Base-by-base conservation (phyloP, 2,329 filamentous ascomycete species). In the Lecanosticta acicola region DNA sequence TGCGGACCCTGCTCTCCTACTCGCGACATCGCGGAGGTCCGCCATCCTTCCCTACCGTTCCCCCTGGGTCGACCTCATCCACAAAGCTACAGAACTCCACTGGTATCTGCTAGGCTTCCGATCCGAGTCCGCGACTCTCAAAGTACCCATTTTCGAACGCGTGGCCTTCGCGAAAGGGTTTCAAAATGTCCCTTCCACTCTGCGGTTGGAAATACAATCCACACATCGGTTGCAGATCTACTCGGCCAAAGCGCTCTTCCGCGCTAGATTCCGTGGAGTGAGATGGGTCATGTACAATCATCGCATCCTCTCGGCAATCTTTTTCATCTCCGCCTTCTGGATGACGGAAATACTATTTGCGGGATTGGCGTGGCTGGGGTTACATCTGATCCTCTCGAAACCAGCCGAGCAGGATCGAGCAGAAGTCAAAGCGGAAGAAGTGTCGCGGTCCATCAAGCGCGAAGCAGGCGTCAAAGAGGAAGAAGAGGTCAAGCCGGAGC, bases 271-370 rank as follows among this genome's bases (percentile, higher is more conserved):
- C 53, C 75, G 77, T 9, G 91, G 91, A 0, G 65, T 96, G 50
- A 73, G 79, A 39, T 93, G 85, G 80, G 59, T 90, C 45, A 94
- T 98, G 86, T 93, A 93, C 59, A 82, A 87, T 50, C 84, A 91
- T 69, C 80, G 85, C 10, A 60, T 93, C 29, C 65, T 80, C 1
- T 81, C 81, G 3, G 89, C 88, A 48, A 42, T 85, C 0, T 59
- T 83, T 1, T 85, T 89, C 58, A 86, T 83, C 0, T 66, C 71
- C 0, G 56, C 79, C 0, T 96, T 96, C 66, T 97, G 90, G 88
- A 63, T 71, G 1, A 79, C 80, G 10, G 88, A 91, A 61, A 74
- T 94, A 59, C 53, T 80, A 0, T 84, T 83, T 34, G 78, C 85
- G 63, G 71, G 74, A 1, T 32, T 82, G 1, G 81, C 78, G 0